A percentile compares a stretch with the other conserved stretches of the same genome.
Conservation (phyloP, 257 asterid genomes). For the Echium plantagineum region DNA sequence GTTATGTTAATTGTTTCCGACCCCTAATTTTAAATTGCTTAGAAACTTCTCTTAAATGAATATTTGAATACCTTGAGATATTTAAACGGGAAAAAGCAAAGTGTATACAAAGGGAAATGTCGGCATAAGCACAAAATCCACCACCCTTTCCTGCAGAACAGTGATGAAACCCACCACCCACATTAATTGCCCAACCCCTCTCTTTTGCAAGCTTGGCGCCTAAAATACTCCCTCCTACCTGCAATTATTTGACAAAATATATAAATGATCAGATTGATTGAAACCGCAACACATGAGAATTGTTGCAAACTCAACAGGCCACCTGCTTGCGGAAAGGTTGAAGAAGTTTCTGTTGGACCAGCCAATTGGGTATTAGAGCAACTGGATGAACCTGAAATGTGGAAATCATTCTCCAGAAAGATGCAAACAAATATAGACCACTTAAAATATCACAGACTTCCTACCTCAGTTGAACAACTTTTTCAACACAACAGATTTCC, state of each 20-base stretch:
- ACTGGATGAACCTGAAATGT: conserved; percentile 70
- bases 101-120: conserved; percentile 80
- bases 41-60: conserved; percentile 4
- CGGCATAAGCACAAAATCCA: conserved; percentile 92
- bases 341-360: conserved; percentile 70
- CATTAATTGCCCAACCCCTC: conserved; percentile 94
- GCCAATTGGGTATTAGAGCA: conserved; percentile 65
- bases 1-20: background rate
- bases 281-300: conserved; percentile 1
- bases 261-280: background rate
- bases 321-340: conserved; percentile 91
- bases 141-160: conserved; percentile 88
- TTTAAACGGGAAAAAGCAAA: conserved; percentile 57
- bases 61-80: conserved; percentile 53
- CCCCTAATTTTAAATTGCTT: background rate
- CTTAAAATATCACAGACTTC: no score
- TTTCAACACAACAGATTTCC: no score
- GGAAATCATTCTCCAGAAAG: conserved; percentile 12
- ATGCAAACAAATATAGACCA: background rate
- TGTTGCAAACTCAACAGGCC: conserved; percentile 1
- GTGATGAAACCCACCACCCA: conserved; percentile 97
- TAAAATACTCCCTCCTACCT: conserved; percentile 95
- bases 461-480: no score
- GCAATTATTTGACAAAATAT: conserved; percentile 7
- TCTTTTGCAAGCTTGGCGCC: conserved; percentile 95